These are phyloP conservation scores for Nitzschia putrida DNA, from an alignment of 108 stramenopile species.

Conservation along the genomic window DNA sequence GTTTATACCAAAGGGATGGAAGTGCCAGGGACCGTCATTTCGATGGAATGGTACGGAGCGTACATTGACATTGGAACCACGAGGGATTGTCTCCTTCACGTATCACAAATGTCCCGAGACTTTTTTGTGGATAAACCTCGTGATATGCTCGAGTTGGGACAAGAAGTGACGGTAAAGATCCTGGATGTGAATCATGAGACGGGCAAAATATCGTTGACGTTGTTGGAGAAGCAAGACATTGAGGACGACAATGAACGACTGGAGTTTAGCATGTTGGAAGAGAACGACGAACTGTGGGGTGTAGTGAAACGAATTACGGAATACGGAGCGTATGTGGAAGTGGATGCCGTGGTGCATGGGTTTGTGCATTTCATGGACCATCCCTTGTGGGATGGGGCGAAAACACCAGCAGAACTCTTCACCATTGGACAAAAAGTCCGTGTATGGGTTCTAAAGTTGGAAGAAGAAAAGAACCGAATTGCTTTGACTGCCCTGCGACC, in stretches of 20 bases:
- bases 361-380: constrained; percentile 94
- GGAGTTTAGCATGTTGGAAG: constrained; percentile 72
- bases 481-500: constrained; percentile 80
- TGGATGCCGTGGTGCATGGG: constrained; percentile 87
- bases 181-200: constrained; percentile 52
- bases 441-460: constrained; percentile 83
- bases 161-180: constrained; percentile 70
- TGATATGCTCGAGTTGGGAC: constrained; percentile 68
- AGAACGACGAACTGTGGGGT: constrained; percentile 91
- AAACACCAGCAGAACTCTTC: constrained; percentile 67
- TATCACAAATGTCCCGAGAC: constrained; percentile 74
- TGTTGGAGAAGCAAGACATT: constrained; percentile 69
- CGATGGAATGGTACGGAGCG: constrained; percentile 84
- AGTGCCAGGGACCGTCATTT: constrained; percentile 69
- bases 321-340: constrained; percentile 88
- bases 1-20: constrained; percentile 56
- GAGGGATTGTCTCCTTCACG: constrained; percentile 85
- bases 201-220: constrained; percentile 83
- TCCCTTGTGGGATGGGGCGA: constrained; percentile 62
- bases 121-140: constrained; percentile 82
- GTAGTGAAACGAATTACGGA: constrained; percentile 86
- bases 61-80: constrained; percentile 90
- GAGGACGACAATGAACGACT: constrained; percentile 55
- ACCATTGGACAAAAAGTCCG: constrained; percentile 73
- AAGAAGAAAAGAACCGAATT: constrained; percentile 65